A percentile compares a stretch with the other conserved stretches of the same genome.
phyloP scores from a whole-genome alignment of 1,284 basidiomycete species.

The Limonomyces culmigenus region DNA sequence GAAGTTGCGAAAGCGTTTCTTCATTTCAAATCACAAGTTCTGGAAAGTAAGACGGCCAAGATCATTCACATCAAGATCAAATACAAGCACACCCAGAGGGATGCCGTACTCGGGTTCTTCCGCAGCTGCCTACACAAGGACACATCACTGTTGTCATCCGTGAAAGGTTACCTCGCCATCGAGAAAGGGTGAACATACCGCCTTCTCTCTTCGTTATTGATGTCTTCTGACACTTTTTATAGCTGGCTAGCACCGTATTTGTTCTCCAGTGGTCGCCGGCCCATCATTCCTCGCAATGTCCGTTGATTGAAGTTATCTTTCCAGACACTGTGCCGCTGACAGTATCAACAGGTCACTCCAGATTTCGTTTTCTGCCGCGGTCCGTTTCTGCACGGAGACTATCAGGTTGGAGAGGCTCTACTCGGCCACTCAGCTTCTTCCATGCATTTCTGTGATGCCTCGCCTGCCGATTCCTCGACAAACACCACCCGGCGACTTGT shows the following conservation, averaged over 20 bases:
- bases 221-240: too few species aligned
- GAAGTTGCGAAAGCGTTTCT: slow-evolving; percentile 28
- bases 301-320: too few species aligned
- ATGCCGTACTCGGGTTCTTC: slow-evolving; percentile 44
- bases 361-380: slow-evolving; percentile 50
- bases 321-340: too few species aligned
- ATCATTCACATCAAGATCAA: slow-evolving; percentile 39
- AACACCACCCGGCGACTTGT: slow-evolving; percentile 27
- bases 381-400: slow-evolving; percentile 43
- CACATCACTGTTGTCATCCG: slow-evolving; percentile 35
- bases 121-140: slow-evolving; percentile 46
- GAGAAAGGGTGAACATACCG: slow-evolving; percentile 55
- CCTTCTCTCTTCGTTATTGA: too few species aligned
- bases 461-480: slow-evolving; percentile 2
- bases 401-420: slow-evolving; percentile 39
- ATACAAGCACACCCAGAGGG: slow-evolving; percentile 39
- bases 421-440: slow-evolving; percentile 33
- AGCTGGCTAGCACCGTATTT: slow-evolving; percentile 54
- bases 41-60: slow-evolving; percentile 44
- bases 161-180: slow-evolving; percentile 44
- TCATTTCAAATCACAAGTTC: slow-evolving; percentile 29
- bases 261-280: slow-evolving; percentile 40
- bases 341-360: slow-evolving; percentile 44
- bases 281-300: slow-evolving; percentile 40
- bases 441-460: slow-evolving; percentile 24